Percentiles rank a stretch among this genome's conserved stretches.
These are phyloP conservation scores for Mucor indicus DNA, from an alignment of 371 early-diverging fungal genomes.

Conservation along the genomic window DNA sequence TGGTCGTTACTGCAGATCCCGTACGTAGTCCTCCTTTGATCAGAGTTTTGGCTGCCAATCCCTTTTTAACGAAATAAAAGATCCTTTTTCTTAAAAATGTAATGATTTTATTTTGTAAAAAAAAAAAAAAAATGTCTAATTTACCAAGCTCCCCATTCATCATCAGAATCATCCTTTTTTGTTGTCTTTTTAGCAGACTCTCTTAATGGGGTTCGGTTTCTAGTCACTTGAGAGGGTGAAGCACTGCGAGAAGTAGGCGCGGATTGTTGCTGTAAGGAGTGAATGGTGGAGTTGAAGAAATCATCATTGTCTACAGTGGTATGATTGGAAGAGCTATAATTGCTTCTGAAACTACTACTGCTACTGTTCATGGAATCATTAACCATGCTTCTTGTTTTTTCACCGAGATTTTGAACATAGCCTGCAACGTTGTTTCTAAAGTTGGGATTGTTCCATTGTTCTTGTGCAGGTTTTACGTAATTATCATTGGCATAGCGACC, in stretches of 20 bases:
- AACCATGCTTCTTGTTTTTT: constrained; percentile 48
- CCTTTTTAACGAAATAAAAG: constrained; percentile 25
- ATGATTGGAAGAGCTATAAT: constrained; percentile 9
- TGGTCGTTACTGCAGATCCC: constrained; percentile 62
- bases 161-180: constrained; percentile 48
- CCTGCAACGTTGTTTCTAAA: constrained; percentile 69
- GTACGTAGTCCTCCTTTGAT: constrained; percentile 65
- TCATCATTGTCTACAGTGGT: constrained; percentile 23
- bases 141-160: constrained; percentile 55
- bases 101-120: background rate
- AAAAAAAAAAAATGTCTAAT: background rate
- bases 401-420: constrained; percentile 63
- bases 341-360: constrained; percentile 13
- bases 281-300: constrained; percentile 46
- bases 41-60: constrained; percentile 65
- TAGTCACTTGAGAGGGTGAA: constrained; percentile 31
- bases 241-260: constrained; percentile 32
- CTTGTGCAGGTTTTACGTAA: constrained; percentile 77
- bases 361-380: constrained; percentile 8
- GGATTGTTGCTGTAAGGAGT: constrained; percentile 33
- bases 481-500: constrained; percentile 67
- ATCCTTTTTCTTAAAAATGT: background rate
- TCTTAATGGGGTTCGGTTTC: constrained; percentile 34
- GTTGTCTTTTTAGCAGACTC: constrained; percentile 13
- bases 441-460: constrained; percentile 81